phyloP scores from a whole-genome alignment of 225 moss, liverwort and hornwort species.

The Pseudoscleropodium purum region DNA sequence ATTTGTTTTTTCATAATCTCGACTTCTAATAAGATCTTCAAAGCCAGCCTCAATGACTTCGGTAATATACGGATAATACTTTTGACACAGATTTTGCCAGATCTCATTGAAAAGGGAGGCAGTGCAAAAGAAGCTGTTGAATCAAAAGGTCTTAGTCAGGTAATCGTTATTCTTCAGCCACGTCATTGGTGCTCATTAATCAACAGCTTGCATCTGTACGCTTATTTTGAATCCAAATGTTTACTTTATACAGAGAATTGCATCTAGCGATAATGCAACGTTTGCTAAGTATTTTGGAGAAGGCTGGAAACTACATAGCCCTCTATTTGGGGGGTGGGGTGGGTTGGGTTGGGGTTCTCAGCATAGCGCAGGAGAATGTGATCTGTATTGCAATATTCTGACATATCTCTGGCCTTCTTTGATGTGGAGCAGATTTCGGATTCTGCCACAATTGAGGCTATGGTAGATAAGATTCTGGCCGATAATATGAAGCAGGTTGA shows the following conservation, averaged over 20 bases:
- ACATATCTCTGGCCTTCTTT: not conserved
- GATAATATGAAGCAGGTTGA: slow-evolving; percentile 79
- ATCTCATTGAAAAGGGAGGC: slow-evolving; percentile 69
- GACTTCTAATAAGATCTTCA: not conserved
- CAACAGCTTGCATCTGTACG: not conserved
- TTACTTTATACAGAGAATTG: not conserved
- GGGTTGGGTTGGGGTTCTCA: not conserved
- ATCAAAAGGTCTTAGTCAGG: slow-evolving; percentile 89
- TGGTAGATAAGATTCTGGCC: slow-evolving; percentile 78
- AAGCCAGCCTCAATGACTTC: not conserved
- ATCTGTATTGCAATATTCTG: not conserved
- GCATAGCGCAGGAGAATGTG: not conserved
- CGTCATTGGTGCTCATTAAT: not conserved
- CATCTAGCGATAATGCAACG: not conserved
- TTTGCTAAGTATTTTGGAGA: not conserved
- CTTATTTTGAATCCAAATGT: not conserved
- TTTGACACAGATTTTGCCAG: slow-evolving; percentile 36
- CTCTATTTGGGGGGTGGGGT: not conserved
- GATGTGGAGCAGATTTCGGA: slow-evolving; percentile 70
- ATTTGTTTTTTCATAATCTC: not conserved
- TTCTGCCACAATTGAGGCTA: slow-evolving; percentile 52
- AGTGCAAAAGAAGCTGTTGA: slow-evolving; percentile 70
- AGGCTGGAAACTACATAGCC: not conserved
- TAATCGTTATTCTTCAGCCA: not conserved
- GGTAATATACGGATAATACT: not conserved